These are phyloP conservation scores for Trichaptum fuscoviolaceum DNA, from an alignment of 768 basidiomycete species.

Conservation along the genomic window DNA sequence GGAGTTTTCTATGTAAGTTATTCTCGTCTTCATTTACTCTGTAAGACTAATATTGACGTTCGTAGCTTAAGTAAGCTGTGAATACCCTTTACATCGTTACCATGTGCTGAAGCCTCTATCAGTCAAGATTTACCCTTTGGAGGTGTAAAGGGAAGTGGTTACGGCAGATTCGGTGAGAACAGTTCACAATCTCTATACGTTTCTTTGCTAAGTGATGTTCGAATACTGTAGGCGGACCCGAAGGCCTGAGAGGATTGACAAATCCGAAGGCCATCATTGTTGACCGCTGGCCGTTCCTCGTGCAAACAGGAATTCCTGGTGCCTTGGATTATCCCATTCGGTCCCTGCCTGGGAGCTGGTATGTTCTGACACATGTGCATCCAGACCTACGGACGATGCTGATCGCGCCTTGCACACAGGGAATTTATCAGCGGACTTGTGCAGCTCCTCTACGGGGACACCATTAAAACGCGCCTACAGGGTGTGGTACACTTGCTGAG, in stretches of 20 bases:
- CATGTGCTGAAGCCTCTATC: slow-evolving; percentile 19
- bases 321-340: slow-evolving; percentile 83
- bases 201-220: slow-evolving; percentile 2
- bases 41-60: slow-evolving; percentile 9
- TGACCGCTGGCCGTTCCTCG: slow-evolving; percentile 79
- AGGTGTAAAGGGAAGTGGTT: slow-evolving; percentile 85
- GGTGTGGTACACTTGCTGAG: slow-evolving; percentile 34
- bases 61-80: slow-evolving; percentile 58
- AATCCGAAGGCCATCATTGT: slow-evolving; percentile 83
- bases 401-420: slow-evolving; percentile 26
- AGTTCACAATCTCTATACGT: neutral
- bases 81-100: slow-evolving; percentile 13
- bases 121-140: slow-evolving; percentile 95
- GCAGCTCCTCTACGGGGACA: slow-evolving; percentile 43
- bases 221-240: slow-evolving; percentile 66
- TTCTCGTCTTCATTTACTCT: slow-evolving; percentile 6
- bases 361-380: slow-evolving; percentile 21
- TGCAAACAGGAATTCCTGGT: slow-evolving; percentile 83
- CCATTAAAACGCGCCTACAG: slow-evolving; percentile 38
- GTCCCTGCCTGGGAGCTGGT: slow-evolving; percentile 73
- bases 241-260: slow-evolving; percentile 85
- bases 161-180: slow-evolving; percentile 83
- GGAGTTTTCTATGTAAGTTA: slow-evolving; percentile 75
- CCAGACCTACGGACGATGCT: slow-evolving; percentile 6
- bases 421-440: slow-evolving; percentile 47